phyloP scores from a whole-genome alignment of 768 basidiomycete genomes.

The Amylocystis lapponica region DNA sequence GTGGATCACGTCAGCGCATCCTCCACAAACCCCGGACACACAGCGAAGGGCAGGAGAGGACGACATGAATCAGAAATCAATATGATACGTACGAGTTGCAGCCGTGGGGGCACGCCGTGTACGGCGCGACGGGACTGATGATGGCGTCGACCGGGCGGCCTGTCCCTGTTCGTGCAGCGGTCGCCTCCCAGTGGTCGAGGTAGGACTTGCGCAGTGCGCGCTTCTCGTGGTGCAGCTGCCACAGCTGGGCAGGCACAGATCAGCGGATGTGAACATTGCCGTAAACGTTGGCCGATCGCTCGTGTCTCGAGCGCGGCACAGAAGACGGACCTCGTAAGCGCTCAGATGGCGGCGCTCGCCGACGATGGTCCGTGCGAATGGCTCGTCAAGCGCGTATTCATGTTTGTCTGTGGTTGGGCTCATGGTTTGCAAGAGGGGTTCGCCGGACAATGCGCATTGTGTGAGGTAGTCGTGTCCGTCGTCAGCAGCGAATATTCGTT shows the following conservation, averaged over 20 bases:
- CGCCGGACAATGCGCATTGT: constrained; percentile 35
- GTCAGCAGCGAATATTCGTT: constrained; percentile 35
- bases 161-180: constrained; percentile 36
- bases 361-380: constrained; percentile 40
- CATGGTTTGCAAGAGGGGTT: constrained; percentile 37
- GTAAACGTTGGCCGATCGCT: too few species aligned
- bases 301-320: background rate
- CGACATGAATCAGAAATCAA: background rate
- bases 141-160: constrained; percentile 49
- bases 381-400: constrained; percentile 36
- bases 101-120: constrained; percentile 41
- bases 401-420: constrained; percentile 27
- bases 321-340: constrained; percentile 19
- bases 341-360: constrained; percentile 26
- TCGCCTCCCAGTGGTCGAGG: constrained; percentile 45
- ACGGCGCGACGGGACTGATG: constrained; percentile 40
- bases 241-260: constrained; percentile 26
- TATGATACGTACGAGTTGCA: constrained; percentile 29
- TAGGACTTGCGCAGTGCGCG: constrained; percentile 36
- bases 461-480: constrained; percentile 33
- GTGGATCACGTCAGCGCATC: constrained; percentile 1
- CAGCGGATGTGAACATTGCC: background rate
- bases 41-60: background rate
- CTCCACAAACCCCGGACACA: background rate
- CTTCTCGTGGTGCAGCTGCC: constrained; percentile 41